Evolutionary conservation across 805 yeast genomes (phyloP), one percentile per base, ranked within the genome.

Genomic region (Myxozyma mucilagina): DNA sequence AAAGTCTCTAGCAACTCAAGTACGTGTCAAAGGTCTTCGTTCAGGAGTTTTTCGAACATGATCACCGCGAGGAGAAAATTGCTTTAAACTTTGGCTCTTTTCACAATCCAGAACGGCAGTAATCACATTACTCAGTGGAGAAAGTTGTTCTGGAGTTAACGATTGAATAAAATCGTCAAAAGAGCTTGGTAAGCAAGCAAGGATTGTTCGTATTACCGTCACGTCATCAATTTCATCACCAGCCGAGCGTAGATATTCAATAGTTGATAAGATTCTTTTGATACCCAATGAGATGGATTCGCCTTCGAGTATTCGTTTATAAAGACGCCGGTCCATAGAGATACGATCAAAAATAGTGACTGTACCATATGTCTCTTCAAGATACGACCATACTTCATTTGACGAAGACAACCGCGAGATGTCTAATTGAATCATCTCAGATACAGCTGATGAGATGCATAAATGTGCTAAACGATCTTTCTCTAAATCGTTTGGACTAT

Each of bases 161-260:
- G 49, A 13, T 6, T 20, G 49, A 20, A 58, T 44, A 32, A 58
- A 39, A 2, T 29, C n/a, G 47, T 57, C 60, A 38, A 45, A 61
- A 13, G 39, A 29, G 24, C 54, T 57, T 9, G 65, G 65, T 8
- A 61, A 34, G n/a, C 59, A 34, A 36, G 59, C 39, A 14, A 61
- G 56, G 18, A 61, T 50, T 35, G 44, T 56, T n/a, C 62, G 34
- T 13, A 51, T 47, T 14, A 57, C n/a, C n/a, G 43, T 32, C 29
- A 38, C 18, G 32, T 60, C 64, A 14, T 48, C 43, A 20, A 56
- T 48, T 13, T 47, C 50, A 14, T 56, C 56, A 45, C 60, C 64
- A 1, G 53, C 57, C 56, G 56, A 48, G n/a, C 58, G 49, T 36
- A 60, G 48, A 47, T 53, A 60, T 20, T 56, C 61, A 11, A 53